Evolutionary conservation across 768 basidiomycete species (phyloP), one percentile per base, ranked within the genome.

Genomic region (Amanita thiersii): DNA sequence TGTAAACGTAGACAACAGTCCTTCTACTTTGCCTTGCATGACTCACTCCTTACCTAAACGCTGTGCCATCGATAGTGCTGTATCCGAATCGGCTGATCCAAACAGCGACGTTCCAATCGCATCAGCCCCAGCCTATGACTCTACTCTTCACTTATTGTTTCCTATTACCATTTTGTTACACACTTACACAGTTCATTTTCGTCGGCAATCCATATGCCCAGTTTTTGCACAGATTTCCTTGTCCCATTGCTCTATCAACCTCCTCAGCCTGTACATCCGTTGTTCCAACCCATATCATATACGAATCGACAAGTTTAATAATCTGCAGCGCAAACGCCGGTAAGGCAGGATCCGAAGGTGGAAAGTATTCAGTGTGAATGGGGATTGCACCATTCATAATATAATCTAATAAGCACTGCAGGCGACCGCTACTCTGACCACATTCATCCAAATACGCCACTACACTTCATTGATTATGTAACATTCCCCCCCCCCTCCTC

Each of bases 191-290:
- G n/a, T 29, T 31, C 18, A 8, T 43, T 47, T 49, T 59, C 4
- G 73, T 59, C 17, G 86, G 85, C 83, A 88, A 86, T 21, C 81
- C 86, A 53, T 79, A 86, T 17, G 81, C 84, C 87, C 87, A 90
- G 51, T 91, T 87, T 44, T 64, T 70, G 52, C 74, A 75, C 40
- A 90, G 62, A 32, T 57, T 65, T 18, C 87, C 87, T 26, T 63
- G 61, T 30, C 60, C 56, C 0, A 72, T 61, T n/a, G 76, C 76
- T 40, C 64, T 66, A 39, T 63, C 62, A 25, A 67, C 69, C 45
- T 67, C 64, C 39, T 69, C 72, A 19, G 62, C 60, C 31, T 56
- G 36, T 29, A 61, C 64, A 19, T 74, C 71, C 14, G 75, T 77
- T n/a, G 60, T 65, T 1, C 86, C 86, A 23, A 81, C 65, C 87